A percentile compares a stretch with the other conserved stretches of the same genome.
Conservation (phyloP, 2,329 filamentous ascomycete genomes). For the Dothidotthia symphoricarpi region DNA sequence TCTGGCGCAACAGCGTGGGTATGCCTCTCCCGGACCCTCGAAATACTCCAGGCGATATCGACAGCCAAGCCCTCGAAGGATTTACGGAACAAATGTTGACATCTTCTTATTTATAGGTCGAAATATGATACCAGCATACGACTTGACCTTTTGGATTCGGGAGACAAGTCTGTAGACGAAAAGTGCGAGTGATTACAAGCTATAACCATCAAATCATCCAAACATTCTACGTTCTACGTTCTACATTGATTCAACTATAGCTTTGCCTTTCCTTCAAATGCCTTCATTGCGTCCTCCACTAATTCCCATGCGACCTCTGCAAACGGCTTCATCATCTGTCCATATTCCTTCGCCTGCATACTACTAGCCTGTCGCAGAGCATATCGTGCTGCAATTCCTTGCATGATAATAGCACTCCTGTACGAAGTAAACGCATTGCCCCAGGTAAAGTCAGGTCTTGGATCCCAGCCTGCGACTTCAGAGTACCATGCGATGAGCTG, state of each 20-base stretch:
- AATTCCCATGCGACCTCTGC: slow-evolving; percentile 76
- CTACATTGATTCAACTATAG: slow-evolving; percentile 23
- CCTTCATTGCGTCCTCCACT: slow-evolving; percentile 54
- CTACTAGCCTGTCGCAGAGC: slow-evolving; percentile 87
- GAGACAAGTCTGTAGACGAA: slow-evolving; percentile 4
- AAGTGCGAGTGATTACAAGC: slow-evolving; percentile 5
- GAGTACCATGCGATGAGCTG: slow-evolving; percentile 66
- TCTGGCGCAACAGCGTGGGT: slow-evolving; percentile 19
- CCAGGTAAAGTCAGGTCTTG: slow-evolving; percentile 60
- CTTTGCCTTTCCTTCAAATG: slow-evolving; percentile 33
- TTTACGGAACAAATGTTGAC: slow-evolving; percentile 21
- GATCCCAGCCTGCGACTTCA: slow-evolving; percentile 69
- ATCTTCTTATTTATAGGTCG: slow-evolving; percentile 18
- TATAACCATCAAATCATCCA: slow-evolving; percentile 3
- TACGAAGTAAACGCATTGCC: slow-evolving; percentile 63
- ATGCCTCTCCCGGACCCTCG: slow-evolving; percentile 16
- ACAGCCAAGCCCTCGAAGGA: slow-evolving; percentile 6
- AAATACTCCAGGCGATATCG: slow-evolving; percentile 1
- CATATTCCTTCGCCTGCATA: slow-evolving; percentile 73
- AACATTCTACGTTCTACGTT: too few relatives aligned
- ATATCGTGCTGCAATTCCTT: slow-evolving; percentile 89
- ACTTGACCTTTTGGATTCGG: background rate
- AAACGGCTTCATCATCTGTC: slow-evolving; percentile 65
- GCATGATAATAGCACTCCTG: slow-evolving; percentile 63
- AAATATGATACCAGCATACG: slow-evolving; percentile 28